Evolutionary conservation across 257 asterid genomes (phyloP).

Genomic region (Leptodermis oblonga): DNA sequence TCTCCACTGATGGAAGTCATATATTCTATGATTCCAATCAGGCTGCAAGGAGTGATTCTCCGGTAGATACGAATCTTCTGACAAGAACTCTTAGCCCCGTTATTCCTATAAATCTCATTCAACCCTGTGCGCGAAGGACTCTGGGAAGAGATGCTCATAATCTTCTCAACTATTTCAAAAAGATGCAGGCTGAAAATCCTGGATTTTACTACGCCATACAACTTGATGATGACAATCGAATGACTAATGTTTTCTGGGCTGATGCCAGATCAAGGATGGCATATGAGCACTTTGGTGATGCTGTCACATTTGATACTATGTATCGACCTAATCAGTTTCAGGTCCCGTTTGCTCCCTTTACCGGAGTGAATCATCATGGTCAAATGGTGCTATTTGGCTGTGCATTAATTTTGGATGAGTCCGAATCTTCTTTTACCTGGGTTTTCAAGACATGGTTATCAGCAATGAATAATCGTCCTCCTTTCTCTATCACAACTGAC

Average conservation of each 20-base stretch:
- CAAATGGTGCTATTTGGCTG: constrained; percentile 74
- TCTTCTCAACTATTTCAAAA: constrained; percentile 67
- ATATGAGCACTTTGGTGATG: constrained; percentile 69
- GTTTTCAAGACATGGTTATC: constrained; percentile 68
- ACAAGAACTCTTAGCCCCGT: constrained; percentile 35
- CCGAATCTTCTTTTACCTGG: constrained; percentile 74
- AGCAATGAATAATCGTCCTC: constrained; percentile 61
- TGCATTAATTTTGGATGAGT: constrained; percentile 74
- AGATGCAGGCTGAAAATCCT: constrained; percentile 75
- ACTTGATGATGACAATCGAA: constrained; percentile 65
- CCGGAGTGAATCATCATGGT: constrained; percentile 78
- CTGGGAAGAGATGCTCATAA: constrained; percentile 74
- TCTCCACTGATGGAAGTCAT: constrained; percentile 45
- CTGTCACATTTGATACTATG: constrained; percentile 70
- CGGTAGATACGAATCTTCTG: constrained; percentile 40
- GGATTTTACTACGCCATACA: constrained; percentile 79
- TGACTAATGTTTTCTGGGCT: constrained; percentile 79
- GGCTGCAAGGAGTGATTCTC: constrained; percentile 29
- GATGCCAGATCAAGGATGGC: constrained; percentile 78
- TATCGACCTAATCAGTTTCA: constrained; percentile 73
- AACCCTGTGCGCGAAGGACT: constrained; percentile 52
- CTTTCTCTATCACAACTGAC: constrained; percentile 71
- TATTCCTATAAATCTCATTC: constrained; percentile 46
- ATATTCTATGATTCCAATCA: constrained; percentile 38
- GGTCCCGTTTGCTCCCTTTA: constrained; percentile 84